Evolutionary conservation across 768 basidiomycete species (phyloP), one percentile per base, ranked within the genome.

Genomic region (Atractiella rhizophila): DNA sequence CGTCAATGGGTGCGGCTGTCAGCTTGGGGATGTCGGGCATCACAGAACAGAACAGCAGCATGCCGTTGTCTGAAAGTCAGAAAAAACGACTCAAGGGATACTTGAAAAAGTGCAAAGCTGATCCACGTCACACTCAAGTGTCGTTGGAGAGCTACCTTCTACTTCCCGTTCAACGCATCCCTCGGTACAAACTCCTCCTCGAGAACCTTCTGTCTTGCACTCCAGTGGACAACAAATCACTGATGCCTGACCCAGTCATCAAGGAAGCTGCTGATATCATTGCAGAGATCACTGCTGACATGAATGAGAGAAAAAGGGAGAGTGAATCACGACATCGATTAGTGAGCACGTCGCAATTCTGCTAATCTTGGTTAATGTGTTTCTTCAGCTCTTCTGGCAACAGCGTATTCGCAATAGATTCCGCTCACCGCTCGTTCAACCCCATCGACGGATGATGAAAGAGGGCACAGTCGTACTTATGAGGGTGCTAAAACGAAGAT

Each of bases 251-350:
- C 34, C 74, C 70, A 47, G 63, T 71, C 56, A 64, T 98, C 39
- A 80, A 82, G 49, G 71, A 70, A 42, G 86, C 86, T 5, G 59
- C 91, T 32, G 64, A 71, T 16, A 81, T 88, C 60, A 91, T 96
- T 49, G 71, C 83, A 1, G 70, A 70, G 11, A 61, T 96, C 37
- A 85, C 91, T 3, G 80, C 71, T 37, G 78, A 79, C 53, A 91
- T 98, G 80, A 98, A 98, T 58, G 91, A 98, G 61, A 82, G 83
- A 47, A 96, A 94, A 58, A 72, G 91, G 2, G 86, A 94, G 51
- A 69, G 82, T 2, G 91, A 98, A 60, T 85, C 80, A 1, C 68
- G 91, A 34, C 79, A 82, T 54, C 70, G 96, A 20, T 78, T 94
- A 15, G 72, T 77, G 54, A 85, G 79, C 80, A 82, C 85, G 60